These are phyloP conservation scores for Rhinocladiella mackenziei DNA, from an alignment of 2,329 filamentous ascomycete genomes.

Conservation along the genomic window DNA sequence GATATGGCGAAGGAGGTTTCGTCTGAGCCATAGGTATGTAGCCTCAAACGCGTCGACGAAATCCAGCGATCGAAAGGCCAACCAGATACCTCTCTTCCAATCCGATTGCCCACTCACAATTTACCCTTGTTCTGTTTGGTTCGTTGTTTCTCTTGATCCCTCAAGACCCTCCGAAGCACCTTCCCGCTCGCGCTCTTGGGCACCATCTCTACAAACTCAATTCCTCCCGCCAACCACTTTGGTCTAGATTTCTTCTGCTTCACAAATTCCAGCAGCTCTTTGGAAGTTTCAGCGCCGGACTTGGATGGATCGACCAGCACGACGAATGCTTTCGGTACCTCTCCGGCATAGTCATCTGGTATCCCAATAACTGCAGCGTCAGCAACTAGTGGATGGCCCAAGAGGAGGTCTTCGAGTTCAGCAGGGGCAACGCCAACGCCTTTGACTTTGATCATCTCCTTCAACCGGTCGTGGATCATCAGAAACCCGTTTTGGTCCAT, in stretches of 20 bases:
- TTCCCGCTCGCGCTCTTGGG: conserved; percentile 40
- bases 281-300: conserved; percentile 31
- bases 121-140: conserved; percentile 1
- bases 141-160: conserved; percentile 28
- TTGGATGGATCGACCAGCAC: conserved; percentile 11
- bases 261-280: conserved; percentile 57
- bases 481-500: conserved; percentile 55
- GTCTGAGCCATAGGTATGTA: too few species aligned
- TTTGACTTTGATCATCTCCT: conserved; percentile 55
- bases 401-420: conserved; percentile 45
- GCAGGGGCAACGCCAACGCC: conserved; percentile 43
- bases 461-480: conserved; percentile 70
- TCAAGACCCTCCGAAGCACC: conserved; percentile 36
- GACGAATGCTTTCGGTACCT: conserved; percentile 39
- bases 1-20: too few species aligned
- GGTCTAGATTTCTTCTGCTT: conserved; percentile 60
- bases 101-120: too few species aligned
- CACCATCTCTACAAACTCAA: conserved; percentile 32
- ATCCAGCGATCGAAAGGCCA: too few species aligned
- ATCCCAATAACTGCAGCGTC: conserved; percentile 48
- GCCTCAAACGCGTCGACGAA: too few species aligned
- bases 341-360: conserved; percentile 35
- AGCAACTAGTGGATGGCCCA: conserved; percentile 43
- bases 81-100: too few species aligned
- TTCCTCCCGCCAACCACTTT: conserved; percentile 37